Conservation (phyloP, 1,284 basidiomycete genomes). For the Amylostereum chailletii region DNA sequence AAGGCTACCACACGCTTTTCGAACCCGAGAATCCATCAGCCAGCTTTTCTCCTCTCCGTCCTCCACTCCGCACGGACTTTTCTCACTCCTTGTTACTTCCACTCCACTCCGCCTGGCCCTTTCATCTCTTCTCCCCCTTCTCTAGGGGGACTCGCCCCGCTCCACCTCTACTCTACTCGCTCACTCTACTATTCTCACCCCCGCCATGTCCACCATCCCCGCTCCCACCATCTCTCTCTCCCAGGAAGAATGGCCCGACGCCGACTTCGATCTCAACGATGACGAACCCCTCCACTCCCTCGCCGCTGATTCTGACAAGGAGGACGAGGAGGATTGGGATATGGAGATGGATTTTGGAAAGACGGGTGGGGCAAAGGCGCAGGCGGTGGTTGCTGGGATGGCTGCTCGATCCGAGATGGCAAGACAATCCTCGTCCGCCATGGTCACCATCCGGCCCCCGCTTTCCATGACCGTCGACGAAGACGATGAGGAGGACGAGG, state of each 20-base stretch:
- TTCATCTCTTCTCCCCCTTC: neutral
- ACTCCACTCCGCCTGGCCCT: neutral
- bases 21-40: too few species aligned
- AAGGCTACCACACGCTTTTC: too few species aligned
- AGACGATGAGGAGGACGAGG: conserved; percentile 65
- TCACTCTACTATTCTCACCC: conserved; percentile 13
- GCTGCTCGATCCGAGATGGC: conserved; percentile 22
- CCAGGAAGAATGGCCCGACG: conserved; percentile 75
- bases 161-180: conserved; percentile 7
- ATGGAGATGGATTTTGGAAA: conserved; percentile 59
- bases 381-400: conserved; percentile 28
- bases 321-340: conserved; percentile 69
- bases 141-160: conserved; percentile 4
- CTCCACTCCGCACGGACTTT: neutral
- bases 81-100: neutral
- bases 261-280: conserved; percentile 76
- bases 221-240: conserved; percentile 43
- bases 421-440: conserved; percentile 23
- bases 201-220: conserved; percentile 47
- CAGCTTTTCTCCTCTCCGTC: neutral
- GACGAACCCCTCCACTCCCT: conserved; percentile 54
- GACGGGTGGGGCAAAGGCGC: conserved; percentile 45
- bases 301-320: conserved; percentile 49
- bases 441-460: conserved; percentile 61
- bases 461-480: conserved; percentile 33